Evolutionary conservation across 2,329 filamentous ascomycete species (phyloP).

Genomic region (Pseudogymnoascus sp.): DNA sequence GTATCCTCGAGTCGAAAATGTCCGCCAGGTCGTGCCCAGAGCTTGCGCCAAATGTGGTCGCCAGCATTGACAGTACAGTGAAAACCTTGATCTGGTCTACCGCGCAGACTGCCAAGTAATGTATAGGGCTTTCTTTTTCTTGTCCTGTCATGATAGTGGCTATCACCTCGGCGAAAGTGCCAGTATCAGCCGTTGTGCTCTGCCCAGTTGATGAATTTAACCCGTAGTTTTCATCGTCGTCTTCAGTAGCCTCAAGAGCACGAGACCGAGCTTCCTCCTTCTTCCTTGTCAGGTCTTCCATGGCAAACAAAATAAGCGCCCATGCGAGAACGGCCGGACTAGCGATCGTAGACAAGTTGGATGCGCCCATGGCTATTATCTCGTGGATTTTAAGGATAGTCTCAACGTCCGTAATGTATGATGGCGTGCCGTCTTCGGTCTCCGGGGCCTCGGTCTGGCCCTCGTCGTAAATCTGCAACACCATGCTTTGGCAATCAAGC

Average conservation of each 20-base stretch:
- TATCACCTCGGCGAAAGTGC: constrained; percentile 38
- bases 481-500: constrained; percentile 48
- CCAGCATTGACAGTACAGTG: constrained; percentile 37
- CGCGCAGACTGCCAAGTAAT: constrained; percentile 37
- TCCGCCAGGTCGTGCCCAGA: constrained; percentile 30
- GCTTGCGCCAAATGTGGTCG: constrained; percentile 32
- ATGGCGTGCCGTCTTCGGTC: constrained; percentile 36
- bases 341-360: constrained; percentile 49
- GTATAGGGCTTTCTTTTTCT: constrained; percentile 35
- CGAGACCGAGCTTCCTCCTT: constrained; percentile 43
- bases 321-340: constrained; percentile 73
- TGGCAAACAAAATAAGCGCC: constrained; percentile 64
- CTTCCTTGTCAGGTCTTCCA: constrained; percentile 55
- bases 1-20: constrained; percentile 24
- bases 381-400: constrained; percentile 66
- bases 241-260: not conserved
- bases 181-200: constrained; percentile 8
- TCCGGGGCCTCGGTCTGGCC: constrained; percentile 23
- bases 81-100: constrained; percentile 40
- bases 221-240: constrained; percentile 13
- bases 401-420: constrained; percentile 60
- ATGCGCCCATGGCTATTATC: constrained; percentile 55
- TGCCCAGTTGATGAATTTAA: constrained; percentile 10
- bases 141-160: constrained; percentile 32
- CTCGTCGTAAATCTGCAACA: constrained; percentile 44